These are phyloP conservation scores for Truncatella angustata DNA, from an alignment of 2,329 filamentous ascomycete species.

Conservation along the genomic window DNA sequence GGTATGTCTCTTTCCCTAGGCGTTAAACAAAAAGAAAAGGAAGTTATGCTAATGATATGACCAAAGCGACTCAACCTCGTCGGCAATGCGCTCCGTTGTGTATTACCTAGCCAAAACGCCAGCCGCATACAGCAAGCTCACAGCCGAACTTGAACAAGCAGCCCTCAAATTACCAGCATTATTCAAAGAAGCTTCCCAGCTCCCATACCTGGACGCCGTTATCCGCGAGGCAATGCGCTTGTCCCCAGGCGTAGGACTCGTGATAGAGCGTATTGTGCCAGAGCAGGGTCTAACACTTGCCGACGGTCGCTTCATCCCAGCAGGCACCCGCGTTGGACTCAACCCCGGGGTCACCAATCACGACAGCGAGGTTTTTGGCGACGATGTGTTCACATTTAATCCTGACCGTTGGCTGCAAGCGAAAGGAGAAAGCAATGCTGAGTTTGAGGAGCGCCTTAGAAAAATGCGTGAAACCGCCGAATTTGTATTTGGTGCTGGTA, in stretches of 20 bases:
- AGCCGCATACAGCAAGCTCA: background rate
- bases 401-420: constrained; percentile 39
- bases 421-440: constrained; percentile 12
- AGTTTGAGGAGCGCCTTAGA: constrained; percentile 33
- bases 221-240: constrained; percentile 44
- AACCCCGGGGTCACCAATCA: constrained; percentile 26
- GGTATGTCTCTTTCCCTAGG: no score
- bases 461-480: constrained; percentile 48
- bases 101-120: constrained; percentile 28
- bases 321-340: constrained; percentile 27
- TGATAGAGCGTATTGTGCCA: constrained; percentile 42
- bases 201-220: constrained; percentile 38
- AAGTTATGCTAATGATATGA: background rate
- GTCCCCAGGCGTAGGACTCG: constrained; percentile 37
- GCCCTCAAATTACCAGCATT: constrained; percentile 4
- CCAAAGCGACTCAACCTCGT: no score
- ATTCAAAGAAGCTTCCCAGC: constrained; percentile 14
- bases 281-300: constrained; percentile 26
- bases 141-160: background rate
- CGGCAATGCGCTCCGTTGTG: constrained; percentile 24
- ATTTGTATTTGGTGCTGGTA: constrained; percentile 11
- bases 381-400: constrained; percentile 35
- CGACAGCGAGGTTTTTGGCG: constrained; percentile 36
- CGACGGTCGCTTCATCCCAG: constrained; percentile 22
- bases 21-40: no score